A percentile compares a stretch with the other conserved stretches of the same genome.
Conservation (phyloP, 2,329 filamentous ascomycete species). For the Paracoccidioides brasiliensis region DNA sequence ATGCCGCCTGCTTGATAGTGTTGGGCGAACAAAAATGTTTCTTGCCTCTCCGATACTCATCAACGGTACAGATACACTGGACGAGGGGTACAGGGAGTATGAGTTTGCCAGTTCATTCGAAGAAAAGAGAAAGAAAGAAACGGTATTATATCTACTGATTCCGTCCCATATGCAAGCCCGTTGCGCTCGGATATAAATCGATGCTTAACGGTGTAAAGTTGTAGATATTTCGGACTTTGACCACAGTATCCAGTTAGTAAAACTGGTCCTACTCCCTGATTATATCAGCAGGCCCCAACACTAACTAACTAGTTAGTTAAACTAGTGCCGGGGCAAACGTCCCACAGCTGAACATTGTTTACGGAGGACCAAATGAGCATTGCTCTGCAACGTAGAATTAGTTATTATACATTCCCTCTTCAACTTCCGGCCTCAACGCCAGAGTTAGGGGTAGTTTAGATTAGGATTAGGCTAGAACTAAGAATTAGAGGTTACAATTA, state of each 20-base stretch:
- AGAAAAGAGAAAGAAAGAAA: background rate
- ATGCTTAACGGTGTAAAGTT: background rate
- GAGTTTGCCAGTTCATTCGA: background rate
- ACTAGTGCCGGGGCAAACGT: too few relatives aligned
- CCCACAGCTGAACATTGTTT: too few relatives aligned
- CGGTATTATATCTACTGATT: background rate
- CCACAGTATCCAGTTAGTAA: too few relatives aligned
- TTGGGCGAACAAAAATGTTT: background rate
- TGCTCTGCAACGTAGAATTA: too few relatives aligned
- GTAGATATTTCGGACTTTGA: too few relatives aligned
- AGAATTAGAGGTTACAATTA: too few relatives aligned
- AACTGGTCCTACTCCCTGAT: background rate
- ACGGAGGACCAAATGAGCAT: too few relatives aligned
- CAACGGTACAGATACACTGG: background rate
- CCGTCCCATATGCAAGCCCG: background rate
- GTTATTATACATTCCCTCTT: too few relatives aligned
- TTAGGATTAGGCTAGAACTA: too few relatives aligned
- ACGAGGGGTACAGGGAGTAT: background rate
- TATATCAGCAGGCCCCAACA: background rate
- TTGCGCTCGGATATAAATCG: background rate
- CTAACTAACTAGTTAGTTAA: too few relatives aligned
- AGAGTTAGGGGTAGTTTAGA: too few relatives aligned
- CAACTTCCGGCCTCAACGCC: too few relatives aligned
- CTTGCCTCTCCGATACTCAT: background rate
- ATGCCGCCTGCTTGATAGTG: background rate